A percentile compares a stretch with the other conserved stretches of the same genome.
Conservation (phyloP, 1,284 basidiomycete genomes). For the Melanopsichium pennsylvanicum region DNA sequence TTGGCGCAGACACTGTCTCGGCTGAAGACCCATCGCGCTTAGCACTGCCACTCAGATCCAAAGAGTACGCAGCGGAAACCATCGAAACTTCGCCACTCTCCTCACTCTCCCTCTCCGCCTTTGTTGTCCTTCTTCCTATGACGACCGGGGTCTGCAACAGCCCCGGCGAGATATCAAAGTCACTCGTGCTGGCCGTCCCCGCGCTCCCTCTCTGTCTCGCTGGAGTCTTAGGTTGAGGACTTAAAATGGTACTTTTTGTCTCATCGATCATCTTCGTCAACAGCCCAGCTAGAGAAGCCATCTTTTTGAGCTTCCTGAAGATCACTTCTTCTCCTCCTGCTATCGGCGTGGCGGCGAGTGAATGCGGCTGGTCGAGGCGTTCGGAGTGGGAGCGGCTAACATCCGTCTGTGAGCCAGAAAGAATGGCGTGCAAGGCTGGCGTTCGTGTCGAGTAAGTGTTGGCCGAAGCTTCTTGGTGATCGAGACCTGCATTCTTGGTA, state of each 20-base stretch:
- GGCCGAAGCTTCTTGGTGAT: background rate
- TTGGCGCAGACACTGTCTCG: too few species aligned
- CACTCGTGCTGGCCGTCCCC: conserved; percentile 2
- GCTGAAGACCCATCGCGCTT: too few species aligned
- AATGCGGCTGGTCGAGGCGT: background rate
- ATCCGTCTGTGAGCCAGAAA: conserved; percentile 2
- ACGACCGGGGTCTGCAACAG: conserved; percentile 11
- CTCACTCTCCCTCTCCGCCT: background rate
- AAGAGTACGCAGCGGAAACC: conserved; percentile 25
- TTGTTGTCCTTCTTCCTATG: background rate
- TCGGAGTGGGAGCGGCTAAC: background rate
- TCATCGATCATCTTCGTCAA: conserved; percentile 46
- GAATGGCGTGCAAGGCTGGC: conserved; percentile 7
- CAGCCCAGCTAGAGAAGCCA: conserved; percentile 27
- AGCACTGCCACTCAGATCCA: conserved; percentile 19
- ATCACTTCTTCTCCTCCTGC: conserved; percentile 13
- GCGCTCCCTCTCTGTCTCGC: background rate
- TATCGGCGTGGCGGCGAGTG: background rate
- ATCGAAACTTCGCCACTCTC: conserved; percentile 12
- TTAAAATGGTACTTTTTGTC: conserved; percentile 25
- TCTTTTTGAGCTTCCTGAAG: conserved; percentile 29
- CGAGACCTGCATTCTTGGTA: conserved; percentile 21
- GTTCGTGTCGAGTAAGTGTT: background rate
- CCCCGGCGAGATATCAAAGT: conserved; percentile 20
- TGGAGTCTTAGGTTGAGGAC: conserved; percentile 11